Base-by-base conservation (phyloP, 1,284 basidiomycete genomes). In the Sanghuangporus baumii region DNA sequence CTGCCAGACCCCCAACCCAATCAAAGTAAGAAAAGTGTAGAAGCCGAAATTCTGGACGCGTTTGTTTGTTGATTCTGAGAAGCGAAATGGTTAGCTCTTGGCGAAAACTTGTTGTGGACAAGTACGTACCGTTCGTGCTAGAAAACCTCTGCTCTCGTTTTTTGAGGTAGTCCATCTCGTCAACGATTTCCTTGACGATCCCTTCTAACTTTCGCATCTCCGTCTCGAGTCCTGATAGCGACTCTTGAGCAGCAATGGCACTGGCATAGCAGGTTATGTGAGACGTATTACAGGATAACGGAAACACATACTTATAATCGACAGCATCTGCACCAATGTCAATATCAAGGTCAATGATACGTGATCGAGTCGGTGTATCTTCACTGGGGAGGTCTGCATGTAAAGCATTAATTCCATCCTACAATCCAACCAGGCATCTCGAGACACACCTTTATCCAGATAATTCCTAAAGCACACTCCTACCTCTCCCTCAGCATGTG, bases 151-250 rank as follows among this genome's bases (percentile, higher is more conserved):
- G 87, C 75, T 99, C 96, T 20, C 96, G 82, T 71, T 81, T 79
- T 77, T 96, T 95, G 65, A 99, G 83, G 76, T 98, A 98, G 37
- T 87, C 86, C 80, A 98, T 82, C 76, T 98, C 96, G 69, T 98
- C 95, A 16, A 93, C 86, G 63, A 99, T 89, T 77, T 98, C 96
- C 74, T 94, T 93, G 38, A 95, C 91, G 5, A 98, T 78, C 0
- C 92, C 94, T 74, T 99, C 96, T 8, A 99, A 81, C 73, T 99
- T 99, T 41, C 96, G 85, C 94, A 99, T 97, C 75, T 99, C 96
- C 0, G 94, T 96, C 76, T 99, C 97, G 46, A 99, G 83, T 0
- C 92, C 92, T 1, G 94, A 98, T 0, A 99, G 81, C 0, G 93
- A 96, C 75, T 99, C 96, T 74, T 98, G 96, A 77, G 98, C 98